Percentiles rank a stretch among this genome's conserved stretches.
Conservation (phyloP, 164 flowering plant genomes). For the Vitis cinerea region DNA sequence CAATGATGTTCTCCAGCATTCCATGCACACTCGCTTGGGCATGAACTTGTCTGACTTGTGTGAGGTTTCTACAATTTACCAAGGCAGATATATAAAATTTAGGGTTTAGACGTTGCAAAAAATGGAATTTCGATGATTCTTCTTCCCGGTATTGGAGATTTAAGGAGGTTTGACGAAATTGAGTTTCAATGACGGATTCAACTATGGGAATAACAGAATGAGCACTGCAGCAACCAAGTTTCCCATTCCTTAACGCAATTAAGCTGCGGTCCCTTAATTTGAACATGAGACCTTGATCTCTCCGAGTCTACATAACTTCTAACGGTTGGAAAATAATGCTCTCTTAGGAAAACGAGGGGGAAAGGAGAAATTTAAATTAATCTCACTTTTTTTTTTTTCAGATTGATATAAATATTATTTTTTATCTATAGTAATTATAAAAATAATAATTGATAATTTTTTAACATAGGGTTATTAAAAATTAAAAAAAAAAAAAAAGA, state of each 20-base stretch:
- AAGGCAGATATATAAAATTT: constrained; percentile 31
- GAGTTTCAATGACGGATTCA: constrained; percentile 13
- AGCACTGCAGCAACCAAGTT: constrained; percentile 15
- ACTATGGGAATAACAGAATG: constrained; percentile 15
- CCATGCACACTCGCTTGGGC: constrained; percentile 30
- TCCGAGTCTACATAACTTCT: not conserved
- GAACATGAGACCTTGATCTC: constrained; percentile 5
- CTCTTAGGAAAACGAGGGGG: too few species aligned
- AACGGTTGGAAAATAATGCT: not conserved
- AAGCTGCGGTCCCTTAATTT: not conserved
- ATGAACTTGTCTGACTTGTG: constrained; percentile 47
- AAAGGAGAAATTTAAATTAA: too few species aligned
- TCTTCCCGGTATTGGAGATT: constrained; percentile 3
- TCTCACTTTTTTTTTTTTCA: too few species aligned
- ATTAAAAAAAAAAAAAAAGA: too few species aligned
- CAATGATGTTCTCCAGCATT: constrained; percentile 17
- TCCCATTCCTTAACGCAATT: constrained; percentile 10
- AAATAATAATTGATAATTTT: too few species aligned
- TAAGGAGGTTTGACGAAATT: constrained; percentile 7
- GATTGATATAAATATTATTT: too few species aligned
- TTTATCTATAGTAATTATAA: too few species aligned
- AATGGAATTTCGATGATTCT: constrained; percentile 7
- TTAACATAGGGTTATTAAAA: too few species aligned
- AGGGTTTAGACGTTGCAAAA: constrained; percentile 14
- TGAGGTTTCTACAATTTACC: constrained; percentile 23